These are phyloP conservation scores for Hyaloscypha finlandica DNA, from an alignment of 495 filamentous ascomycete genomes.

Conservation along the genomic window DNA sequence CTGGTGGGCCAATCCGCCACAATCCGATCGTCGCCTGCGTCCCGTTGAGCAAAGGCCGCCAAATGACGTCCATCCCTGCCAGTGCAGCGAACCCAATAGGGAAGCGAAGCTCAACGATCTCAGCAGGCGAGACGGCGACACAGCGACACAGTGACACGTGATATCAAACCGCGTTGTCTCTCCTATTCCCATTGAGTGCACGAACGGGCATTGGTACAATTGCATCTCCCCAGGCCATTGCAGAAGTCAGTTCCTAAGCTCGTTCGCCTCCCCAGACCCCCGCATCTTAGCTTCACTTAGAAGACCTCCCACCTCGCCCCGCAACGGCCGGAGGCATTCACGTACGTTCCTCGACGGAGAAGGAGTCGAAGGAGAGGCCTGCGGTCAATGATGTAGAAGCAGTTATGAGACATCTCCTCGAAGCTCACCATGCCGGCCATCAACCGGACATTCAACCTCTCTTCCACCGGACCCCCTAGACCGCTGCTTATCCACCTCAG, in stretches of 20 bases:
- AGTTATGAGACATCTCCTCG: slow-evolving; percentile 24
- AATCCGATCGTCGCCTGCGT: not conserved
- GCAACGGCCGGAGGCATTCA: slow-evolving; percentile 6
- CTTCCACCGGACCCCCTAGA: not conserved
- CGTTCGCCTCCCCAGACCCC: not conserved
- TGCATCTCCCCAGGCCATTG: not conserved
- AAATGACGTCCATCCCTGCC: slow-evolving; percentile 27
- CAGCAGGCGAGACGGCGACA: not conserved
- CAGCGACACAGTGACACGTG: slow-evolving; percentile 1
- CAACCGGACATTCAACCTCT: slow-evolving; percentile 24
- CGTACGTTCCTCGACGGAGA: not conserved
- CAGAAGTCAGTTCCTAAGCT: not conserved
- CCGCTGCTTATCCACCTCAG: not conserved
- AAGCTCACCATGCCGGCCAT: slow-evolving; percentile 28
- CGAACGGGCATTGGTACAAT: not conserved
- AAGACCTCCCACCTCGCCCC: not conserved
- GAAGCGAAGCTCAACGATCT: slow-evolving; percentile 17
- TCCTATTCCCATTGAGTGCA: not conserved
- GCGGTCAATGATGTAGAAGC: slow-evolving; percentile 20
- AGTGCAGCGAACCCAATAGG: not conserved
- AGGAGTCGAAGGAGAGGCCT: not conserved
- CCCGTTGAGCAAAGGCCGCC: slow-evolving; percentile 8
- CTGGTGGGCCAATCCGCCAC: not conserved
- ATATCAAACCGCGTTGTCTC: not conserved
- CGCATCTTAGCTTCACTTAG: not conserved